These are phyloP conservation scores for Lippia alba DNA, from an alignment of 305 asterid genomes.

Conservation along the genomic window DNA sequence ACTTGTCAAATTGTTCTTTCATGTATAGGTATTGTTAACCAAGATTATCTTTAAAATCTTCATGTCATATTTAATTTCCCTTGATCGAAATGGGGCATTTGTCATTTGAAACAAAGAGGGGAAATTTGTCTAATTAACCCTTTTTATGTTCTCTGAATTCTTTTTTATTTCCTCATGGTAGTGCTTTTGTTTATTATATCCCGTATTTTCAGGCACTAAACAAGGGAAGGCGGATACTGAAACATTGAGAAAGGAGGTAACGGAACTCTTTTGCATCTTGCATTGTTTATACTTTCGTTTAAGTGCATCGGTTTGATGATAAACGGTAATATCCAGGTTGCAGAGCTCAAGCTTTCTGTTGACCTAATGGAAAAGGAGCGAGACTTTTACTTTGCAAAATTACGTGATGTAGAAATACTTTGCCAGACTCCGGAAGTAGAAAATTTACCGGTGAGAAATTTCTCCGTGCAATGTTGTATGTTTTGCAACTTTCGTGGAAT, in stretches of 20 bases:
- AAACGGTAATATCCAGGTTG: constrained; percentile 52
- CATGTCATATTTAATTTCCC: too few species aligned
- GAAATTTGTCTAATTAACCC: too few species aligned
- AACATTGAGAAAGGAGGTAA: constrained; percentile 73
- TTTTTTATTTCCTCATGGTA: constrained; percentile 13
- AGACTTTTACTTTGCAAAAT: constrained; percentile 86
- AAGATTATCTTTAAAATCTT: too few species aligned
- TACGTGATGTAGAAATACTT: constrained; percentile 86
- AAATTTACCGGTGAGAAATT: constrained; percentile 59
- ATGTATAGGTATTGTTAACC: too few species aligned
- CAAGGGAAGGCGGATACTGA: constrained; percentile 60
- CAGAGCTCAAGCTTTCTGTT: constrained; percentile 77
- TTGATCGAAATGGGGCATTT: too few species aligned
- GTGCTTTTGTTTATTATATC: constrained; percentile 22
- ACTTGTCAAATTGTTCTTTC: too few species aligned
- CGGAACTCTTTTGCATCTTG: not conserved
- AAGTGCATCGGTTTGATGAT: constrained; percentile 27
- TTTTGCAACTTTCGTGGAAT: not conserved
- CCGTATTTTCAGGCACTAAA: constrained; percentile 53
- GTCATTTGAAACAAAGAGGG: too few species aligned
- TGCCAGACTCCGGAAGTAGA: constrained; percentile 77
- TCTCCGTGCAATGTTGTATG: not conserved
- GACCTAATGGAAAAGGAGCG: constrained; percentile 88
- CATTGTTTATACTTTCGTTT: constrained; percentile 4
- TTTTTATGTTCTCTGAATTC: not conserved